phyloP scores from a whole-genome alignment of 345 rosid genomes.

The Heritiera fomes region DNA sequence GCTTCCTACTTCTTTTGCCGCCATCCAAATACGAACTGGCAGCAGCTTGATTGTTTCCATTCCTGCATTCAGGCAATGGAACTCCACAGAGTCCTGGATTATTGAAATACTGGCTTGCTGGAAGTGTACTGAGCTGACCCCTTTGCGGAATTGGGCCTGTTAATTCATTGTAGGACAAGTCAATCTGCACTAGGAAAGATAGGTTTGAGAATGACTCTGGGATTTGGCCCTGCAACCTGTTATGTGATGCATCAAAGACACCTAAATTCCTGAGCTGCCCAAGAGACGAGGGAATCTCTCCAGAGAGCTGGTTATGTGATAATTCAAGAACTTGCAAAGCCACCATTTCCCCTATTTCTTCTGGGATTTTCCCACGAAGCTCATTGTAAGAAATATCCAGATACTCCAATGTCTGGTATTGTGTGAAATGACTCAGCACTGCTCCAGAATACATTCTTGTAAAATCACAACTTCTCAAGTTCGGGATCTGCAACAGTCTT shows the following conservation, averaged over 20 bases:
- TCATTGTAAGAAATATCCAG: constrained; percentile 87
- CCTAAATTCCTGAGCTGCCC: constrained; percentile 87
- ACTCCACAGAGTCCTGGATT: constrained; percentile 98
- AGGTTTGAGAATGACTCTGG: constrained; percentile 91
- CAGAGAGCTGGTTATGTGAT: constrained; percentile 82
- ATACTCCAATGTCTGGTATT: constrained; percentile 87
- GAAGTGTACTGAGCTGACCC: constrained; percentile 98
- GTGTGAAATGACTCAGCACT: constrained; percentile 82
- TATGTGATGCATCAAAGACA: constrained; percentile 82
- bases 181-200: constrained; percentile 97
- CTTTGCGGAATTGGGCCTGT: constrained; percentile 96
- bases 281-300: constrained; percentile 84
- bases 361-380: constrained; percentile 85
- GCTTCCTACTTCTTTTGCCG: constrained; percentile 36
- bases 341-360: constrained; percentile 83
- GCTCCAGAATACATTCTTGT: constrained; percentile 91
- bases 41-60: constrained; percentile 51
- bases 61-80: constrained; percentile 75
- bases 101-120: constrained; percentile 68
- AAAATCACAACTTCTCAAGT: constrained; percentile 79
- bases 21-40: constrained; percentile 29
- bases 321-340: constrained; percentile 92
- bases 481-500: constrained; percentile 73
- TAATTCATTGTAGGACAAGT: constrained; percentile 77
- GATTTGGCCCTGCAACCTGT: constrained; percentile 88